These are phyloP conservation scores for Tritrichomonas musculus DNA, from an alignment of 208 protist species.

Conservation along the genomic window DNA sequence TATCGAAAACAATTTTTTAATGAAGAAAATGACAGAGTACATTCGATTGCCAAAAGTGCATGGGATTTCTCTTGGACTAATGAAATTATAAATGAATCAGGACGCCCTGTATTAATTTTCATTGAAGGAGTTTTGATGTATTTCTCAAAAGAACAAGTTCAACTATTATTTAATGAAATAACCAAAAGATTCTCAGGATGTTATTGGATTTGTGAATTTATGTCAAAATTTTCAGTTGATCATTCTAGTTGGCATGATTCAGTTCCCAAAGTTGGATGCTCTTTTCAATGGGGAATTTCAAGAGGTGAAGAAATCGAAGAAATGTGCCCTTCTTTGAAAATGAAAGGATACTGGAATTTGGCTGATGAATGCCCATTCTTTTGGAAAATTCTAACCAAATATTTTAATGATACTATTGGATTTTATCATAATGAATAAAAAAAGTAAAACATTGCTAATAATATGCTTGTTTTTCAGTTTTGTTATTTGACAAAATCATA, in stretches of 20 bases:
- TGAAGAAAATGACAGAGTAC: neutral
- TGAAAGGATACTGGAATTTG: neutral
- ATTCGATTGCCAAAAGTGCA: neutral
- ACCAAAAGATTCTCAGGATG: neutral
- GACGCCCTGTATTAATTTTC: neutral
- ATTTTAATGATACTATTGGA: no score
- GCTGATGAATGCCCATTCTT: neutral
- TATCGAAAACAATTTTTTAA: neutral
- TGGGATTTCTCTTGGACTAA: neutral
- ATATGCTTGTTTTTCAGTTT: no score
- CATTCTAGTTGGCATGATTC: neutral
- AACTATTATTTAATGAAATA: neutral
- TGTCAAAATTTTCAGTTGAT: neutral
- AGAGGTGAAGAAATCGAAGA: neutral
- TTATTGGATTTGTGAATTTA: neutral
- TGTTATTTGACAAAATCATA: no score
- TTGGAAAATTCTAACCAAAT: neutral
- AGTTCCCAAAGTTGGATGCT: neutral
- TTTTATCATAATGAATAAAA: no score
- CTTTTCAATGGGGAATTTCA: neutral
- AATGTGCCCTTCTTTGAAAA: neutral
- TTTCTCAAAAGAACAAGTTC: neutral
- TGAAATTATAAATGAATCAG: neutral
- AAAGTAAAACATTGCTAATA: no score
- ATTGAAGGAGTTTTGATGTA: neutral